Conservation (phyloP, 257 asterid species). For the Petrea volubilis region DNA sequence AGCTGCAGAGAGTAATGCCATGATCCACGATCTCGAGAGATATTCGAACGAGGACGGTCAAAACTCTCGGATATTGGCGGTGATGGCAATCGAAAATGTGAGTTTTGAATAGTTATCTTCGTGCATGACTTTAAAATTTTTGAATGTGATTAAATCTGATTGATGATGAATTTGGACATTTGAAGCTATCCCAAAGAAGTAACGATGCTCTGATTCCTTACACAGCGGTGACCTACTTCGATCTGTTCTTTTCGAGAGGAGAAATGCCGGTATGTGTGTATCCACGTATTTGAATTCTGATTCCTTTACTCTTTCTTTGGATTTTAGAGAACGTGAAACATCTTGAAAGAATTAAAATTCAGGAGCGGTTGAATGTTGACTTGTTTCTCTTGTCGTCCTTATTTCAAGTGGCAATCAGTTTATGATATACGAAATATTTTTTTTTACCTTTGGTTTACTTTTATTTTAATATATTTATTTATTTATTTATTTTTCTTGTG, state of each 20-base stretch:
- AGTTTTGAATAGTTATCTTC: too few relatives aligned
- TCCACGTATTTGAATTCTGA: not conserved
- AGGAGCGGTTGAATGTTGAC: not conserved
- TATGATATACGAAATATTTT: too few relatives aligned
- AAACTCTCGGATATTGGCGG: too few relatives aligned
- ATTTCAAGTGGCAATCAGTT: not conserved
- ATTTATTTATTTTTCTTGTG: too few relatives aligned
- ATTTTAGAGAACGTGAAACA: not conserved
- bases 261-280: not conserved
- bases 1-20: too few relatives aligned
- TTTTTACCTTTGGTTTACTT: too few relatives aligned
- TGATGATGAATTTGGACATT: not conserved
- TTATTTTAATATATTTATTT: too few relatives aligned
- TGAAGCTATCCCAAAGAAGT: not conserved
- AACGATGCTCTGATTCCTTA: conserved; percentile 12
- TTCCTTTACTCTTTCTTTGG: not conserved
- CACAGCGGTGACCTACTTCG: conserved; percentile 18
- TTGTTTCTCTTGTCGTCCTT: not conserved
- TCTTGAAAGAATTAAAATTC: not conserved
- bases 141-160: not conserved
- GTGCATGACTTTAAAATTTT: too few relatives aligned
- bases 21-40: too few relatives aligned
- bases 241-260: not conserved
- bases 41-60: too few relatives aligned
- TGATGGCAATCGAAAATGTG: too few relatives aligned